Conservation (phyloP, 208 protist genomes). For the Trypanosoma mega region DNA sequence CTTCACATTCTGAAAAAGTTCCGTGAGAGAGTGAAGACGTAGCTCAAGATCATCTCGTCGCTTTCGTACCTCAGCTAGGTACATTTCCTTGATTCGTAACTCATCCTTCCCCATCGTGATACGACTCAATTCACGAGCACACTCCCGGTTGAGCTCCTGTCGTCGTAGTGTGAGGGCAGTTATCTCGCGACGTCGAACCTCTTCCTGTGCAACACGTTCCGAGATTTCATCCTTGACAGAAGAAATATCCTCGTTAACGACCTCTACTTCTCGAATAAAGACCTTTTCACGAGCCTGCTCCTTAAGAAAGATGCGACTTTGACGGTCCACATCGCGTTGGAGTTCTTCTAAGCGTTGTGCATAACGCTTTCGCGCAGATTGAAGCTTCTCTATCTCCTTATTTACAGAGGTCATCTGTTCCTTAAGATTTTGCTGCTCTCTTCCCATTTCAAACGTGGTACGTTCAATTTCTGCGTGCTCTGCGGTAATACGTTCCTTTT, state of each 20-base stretch:
- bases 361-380: conserved; percentile 27
- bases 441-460: conserved; percentile 39
- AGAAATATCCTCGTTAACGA: conserved; percentile 51
- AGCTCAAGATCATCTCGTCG: conserved; percentile 71
- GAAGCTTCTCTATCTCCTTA: conserved; percentile 33
- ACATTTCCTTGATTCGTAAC: conserved; percentile 82
- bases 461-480: conserved; percentile 58
- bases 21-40: conserved; percentile 67
- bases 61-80: conserved; percentile 60
- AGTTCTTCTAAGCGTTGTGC: conserved; percentile 56
- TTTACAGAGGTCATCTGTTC: conserved; percentile 38
- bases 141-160: conserved; percentile 87
- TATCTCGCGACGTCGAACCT: conserved; percentile 70
- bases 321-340: conserved; percentile 70
- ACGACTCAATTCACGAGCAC: conserved; percentile 70
- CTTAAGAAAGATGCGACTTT: conserved; percentile 80
- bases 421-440: conserved; percentile 40
- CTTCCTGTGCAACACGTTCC: conserved; percentile 59
- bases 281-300: conserved; percentile 87
- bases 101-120: conserved; percentile 84
- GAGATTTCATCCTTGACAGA: conserved; percentile 76
- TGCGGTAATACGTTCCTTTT: conserved; percentile 65
- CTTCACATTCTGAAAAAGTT: conserved; percentile 91
- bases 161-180: conserved; percentile 59
- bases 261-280: conserved; percentile 53